Evolutionary conservation across 352 stramenopile genomes (phyloP).

Genomic region (Phytophthora idaei): DNA sequence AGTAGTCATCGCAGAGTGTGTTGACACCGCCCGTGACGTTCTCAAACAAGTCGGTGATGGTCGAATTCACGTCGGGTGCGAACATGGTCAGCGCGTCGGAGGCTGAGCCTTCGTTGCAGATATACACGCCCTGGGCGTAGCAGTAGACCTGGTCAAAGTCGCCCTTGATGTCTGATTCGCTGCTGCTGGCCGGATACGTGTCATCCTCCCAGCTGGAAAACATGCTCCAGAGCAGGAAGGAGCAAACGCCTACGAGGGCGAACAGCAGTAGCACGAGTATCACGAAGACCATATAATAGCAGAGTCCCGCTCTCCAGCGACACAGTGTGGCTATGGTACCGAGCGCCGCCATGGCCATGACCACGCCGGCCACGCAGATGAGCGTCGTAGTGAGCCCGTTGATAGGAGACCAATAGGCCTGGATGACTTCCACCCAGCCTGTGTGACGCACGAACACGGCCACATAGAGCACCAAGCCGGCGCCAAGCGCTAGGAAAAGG

Average conservation of each 20-base stretch:
- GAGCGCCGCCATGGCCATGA: conserved; percentile 60
- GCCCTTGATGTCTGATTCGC: conserved; percentile 48
- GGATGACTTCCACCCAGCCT: conserved; percentile 59
- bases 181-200: conserved; percentile 47
- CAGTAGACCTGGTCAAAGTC: conserved; percentile 75
- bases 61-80: conserved; percentile 40
- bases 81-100: conserved; percentile 57
- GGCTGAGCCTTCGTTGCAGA: conserved; percentile 63
- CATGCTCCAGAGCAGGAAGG: conserved; percentile 53
- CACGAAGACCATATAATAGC: conserved; percentile 61
- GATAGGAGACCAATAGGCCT: conserved; percentile 51
- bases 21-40: conserved; percentile 60
- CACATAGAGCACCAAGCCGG: conserved; percentile 50
- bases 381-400: conserved; percentile 50
- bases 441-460: conserved; percentile 49
- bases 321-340: conserved; percentile 58
- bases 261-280: conserved; percentile 59
- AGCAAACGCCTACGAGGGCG: conserved; percentile 43
- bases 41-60: conserved; percentile 35
- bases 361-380: conserved; percentile 49
- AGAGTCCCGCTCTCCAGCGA: conserved; percentile 56
- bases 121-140: conserved; percentile 70
- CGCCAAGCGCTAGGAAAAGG: conserved; percentile 57
- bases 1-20: conserved; percentile 55
- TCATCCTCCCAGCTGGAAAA: conserved; percentile 50